Evolutionary conservation across 139 green algal genomes (phyloP), one percentile per base, ranked within the genome.

Genomic region (Pleodorina starrii): DNA sequence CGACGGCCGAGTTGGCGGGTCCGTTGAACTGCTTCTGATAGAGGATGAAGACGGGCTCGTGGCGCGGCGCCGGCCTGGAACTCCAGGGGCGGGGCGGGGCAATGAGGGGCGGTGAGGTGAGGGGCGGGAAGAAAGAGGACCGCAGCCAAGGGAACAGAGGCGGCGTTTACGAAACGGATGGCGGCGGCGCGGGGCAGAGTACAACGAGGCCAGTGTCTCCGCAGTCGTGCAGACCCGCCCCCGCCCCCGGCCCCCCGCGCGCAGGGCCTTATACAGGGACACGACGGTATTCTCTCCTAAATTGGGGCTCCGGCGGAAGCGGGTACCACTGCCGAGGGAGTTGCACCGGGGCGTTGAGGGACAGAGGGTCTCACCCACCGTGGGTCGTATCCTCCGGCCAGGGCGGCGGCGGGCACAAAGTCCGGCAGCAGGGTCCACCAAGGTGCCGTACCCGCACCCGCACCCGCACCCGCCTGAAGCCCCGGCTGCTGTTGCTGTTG

Each of bases 391-490:
- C 85, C 85, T 4, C 29, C 54, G 21, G 85, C 72, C 71, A 90
- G 51, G 6, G 42, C 72, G 0, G 51, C 85, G 4, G 74, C 85
- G 5, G 85, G 85, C 51, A 90, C 72, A 25, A 90, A 90, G 73
- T 90, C 85, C 17, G 85, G 85, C 71, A 90, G 73, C 85, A 84
- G 73, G 17, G 54, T 77, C 85, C 85, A 90, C 85, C 85, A 90
- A 36, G 85, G 85, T 14, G 72, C 72, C 42, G 40, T 19, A n/a
- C n/a, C n/a, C n/a, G n/a, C n/a, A n/a, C n/a, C 6, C n/a, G n/a
- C 44, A 23, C 32, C 68, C 21, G 48, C 60, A 14, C 32, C 75
- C 1, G 36, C 32, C 75, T 48, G 46, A 29, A 35, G 48, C 11
- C 1, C 9, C 60, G n/a, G 79, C 57, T 48, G 21, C 38, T 75